Base-by-base conservation (phyloP, 2,329 filamentous ascomycete genomes). In the Fusarium siculi region DNA sequence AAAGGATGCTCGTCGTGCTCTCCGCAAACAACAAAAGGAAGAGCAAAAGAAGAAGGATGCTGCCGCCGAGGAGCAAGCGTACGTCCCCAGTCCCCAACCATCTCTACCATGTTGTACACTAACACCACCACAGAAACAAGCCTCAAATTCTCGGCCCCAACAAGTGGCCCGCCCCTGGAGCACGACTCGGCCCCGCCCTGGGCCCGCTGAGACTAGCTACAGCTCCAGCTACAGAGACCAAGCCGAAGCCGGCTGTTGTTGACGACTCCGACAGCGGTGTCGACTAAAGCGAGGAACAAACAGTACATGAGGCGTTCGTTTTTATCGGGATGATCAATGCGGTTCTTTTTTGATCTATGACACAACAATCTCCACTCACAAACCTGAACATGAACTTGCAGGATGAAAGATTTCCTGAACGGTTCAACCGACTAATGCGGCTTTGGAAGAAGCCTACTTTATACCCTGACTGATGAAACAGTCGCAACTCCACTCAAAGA, bases 401-500 rank as follows among this genome's bases (percentile, higher is more conserved):
- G 62, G 52, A 49, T 44, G 37, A 62, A 62, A 39, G 62, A 34
- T 28, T 28, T 42, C 47, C 57, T 60, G 36, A 6, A 25, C 18
- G 21, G 28, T 42, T 56, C 52, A 57, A 36, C 46, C 63, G 53
- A 66, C 44, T 67, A 67, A 67, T 67, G 16, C 34, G 50, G 63
- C 64, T 67, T 57, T 40, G 39, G n/a, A 63, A 50, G 52, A 56
- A 67, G 64, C 63, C 50, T 65, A 67, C 4, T 30, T 67, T 67
- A 67, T 67, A 67, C 64, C 64, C 59, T 67, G 56, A 65, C 59
- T 40, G 21, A 39, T 40, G 63, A 21, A 30, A 10, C 43, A 37
- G 64, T 67, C 63, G 25, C 34, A 67, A 60, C 64, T 61, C 63
- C 64, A 67, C 64, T 67, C 64, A 42, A 54, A 54, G 34, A 54